Evolutionary conservation across 257 asterid species (phyloP), one percentile per base, ranked within the genome.

Genomic region (Mitragyna speciosa): DNA sequence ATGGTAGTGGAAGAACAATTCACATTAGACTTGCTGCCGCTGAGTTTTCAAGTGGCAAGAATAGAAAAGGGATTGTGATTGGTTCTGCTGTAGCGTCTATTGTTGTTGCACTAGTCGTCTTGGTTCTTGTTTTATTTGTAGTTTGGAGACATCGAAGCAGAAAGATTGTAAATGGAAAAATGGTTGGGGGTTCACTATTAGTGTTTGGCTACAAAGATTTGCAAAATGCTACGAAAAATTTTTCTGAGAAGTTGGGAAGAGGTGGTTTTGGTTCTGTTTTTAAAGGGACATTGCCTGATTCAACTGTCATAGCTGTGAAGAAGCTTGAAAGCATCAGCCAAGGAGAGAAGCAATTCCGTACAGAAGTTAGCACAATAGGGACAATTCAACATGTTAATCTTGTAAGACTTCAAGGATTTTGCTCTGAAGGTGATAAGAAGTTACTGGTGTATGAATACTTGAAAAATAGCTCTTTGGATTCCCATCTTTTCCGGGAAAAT

Each of bases 281-380:
- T 77, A 87, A 82, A 76, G 93, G 91, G 70, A 80, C 80, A 61
- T 73, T 89, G 58, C 85, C 91, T 33, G 86, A 86, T 84, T 87
- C 91, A 20, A 83, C 80, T 63, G 84, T 72, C 51, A 80, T 89
- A 56, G 93, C 90, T 39, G 90, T 89, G 20, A 89, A 89, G 85
- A 89, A 81, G 75, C 91, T 89, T 14, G 88, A 87, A 63, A 83
- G 88, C 83, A 81, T 84, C 77, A 84, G 84, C 84, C 91, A 89
- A 61, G 93, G 89, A 28, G 93, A 89, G 81, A 87, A 89, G 85
- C 93, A 89, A 80, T 87, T 89, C 58, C 84, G 91, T 17, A 79
- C 91, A 7, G 93, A 89, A 81, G 93, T 89, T 52, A 84, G 93
- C 89, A 89, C 93, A 5, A 84, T 89, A 6, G 93, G 93, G 64